Conservation (phyloP, 2,329 filamentous ascomycete genomes). For the Thielaviopsis punctulata region DNA sequence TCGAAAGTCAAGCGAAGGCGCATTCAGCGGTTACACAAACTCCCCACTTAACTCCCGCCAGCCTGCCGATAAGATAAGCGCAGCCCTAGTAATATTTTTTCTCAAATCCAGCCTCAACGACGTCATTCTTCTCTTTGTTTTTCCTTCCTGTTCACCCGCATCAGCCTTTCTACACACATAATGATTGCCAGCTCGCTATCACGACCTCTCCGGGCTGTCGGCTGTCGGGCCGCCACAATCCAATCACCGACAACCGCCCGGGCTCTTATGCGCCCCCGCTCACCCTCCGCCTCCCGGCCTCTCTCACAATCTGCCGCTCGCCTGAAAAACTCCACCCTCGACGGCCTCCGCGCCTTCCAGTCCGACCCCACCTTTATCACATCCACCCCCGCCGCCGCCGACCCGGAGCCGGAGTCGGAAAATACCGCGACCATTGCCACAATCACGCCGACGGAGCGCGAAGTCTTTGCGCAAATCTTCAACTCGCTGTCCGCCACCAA, state of each 20-base stretch:
- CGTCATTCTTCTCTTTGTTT: not conserved
- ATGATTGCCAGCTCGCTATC: not conserved
- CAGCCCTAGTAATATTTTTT: not conserved
- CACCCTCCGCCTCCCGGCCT: no score
- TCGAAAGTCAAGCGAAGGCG: no score
- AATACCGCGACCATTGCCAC: conserved; percentile 23
- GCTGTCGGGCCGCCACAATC: not conserved
- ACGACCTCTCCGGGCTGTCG: not conserved
- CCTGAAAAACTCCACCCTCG: not conserved
- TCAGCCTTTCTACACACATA: not conserved
- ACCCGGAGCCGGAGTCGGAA: conserved; percentile 2
- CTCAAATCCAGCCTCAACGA: not conserved
- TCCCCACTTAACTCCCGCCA: not conserved
- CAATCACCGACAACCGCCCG: not conserved
- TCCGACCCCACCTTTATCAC: not conserved
- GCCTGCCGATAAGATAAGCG: not conserved
- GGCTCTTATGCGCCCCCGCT: no score
- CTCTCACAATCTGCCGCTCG: not conserved
- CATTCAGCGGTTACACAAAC: no score
- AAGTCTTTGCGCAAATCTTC: conserved; percentile 42
- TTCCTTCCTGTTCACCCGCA: not conserved
- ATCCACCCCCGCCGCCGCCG: no score
- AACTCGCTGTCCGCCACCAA: conserved; percentile 20
- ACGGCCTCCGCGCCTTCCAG: not conserved
- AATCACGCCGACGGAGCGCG: conserved; percentile 39